phyloP scores from a whole-genome alignment of 805 yeast genomes.

The Saccharomycopsis sp. region DNA sequence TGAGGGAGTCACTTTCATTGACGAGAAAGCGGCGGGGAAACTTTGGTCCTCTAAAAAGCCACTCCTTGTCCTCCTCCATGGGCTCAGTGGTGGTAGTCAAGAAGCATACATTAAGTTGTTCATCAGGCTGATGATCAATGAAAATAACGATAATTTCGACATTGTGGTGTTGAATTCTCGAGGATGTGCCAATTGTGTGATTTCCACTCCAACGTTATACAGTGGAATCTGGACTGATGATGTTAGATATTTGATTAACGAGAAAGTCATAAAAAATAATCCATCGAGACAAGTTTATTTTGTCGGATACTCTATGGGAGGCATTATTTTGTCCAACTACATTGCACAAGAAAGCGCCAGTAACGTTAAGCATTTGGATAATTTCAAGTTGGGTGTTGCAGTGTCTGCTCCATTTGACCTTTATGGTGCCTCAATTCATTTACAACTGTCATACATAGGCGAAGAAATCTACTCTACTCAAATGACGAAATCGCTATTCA shows the following conservation, averaged over 20 bases:
- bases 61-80: constrained; percentile 61
- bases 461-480: constrained; percentile 41
- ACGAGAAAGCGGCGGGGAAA: constrained; percentile 25
- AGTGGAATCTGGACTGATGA: constrained; percentile 71
- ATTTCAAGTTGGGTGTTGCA: constrained; percentile 44
- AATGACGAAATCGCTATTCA: constrained; percentile 41
- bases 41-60: constrained; percentile 41
- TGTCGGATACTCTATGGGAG: constrained; percentile 81
- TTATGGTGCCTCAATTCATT: constrained; percentile 37
- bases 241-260: constrained; percentile 44
- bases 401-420: constrained; percentile 76
- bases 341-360: constrained; percentile 53
- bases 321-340: constrained; percentile 62
- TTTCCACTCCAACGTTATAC: constrained; percentile 65
- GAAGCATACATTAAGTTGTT: constrained; percentile 67
- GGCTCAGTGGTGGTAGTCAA: constrained; percentile 81
- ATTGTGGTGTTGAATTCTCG: constrained; percentile 63
- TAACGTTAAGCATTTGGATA: constrained; percentile 29
- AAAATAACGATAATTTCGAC: constrained; percentile 39
- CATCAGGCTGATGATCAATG: constrained; percentile 34
- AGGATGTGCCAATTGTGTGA: constrained; percentile 66
- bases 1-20: too few species aligned
- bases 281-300: constrained; percentile 62
- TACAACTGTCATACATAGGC: constrained; percentile 39
- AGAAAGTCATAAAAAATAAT: constrained; percentile 40